Percentiles rank a stretch among this genome's conserved stretches.
Evolutionary conservation across 192 early-diverging fungal genomes (phyloP).

Genomic region (Rhizoclosmatium sp.): DNA sequence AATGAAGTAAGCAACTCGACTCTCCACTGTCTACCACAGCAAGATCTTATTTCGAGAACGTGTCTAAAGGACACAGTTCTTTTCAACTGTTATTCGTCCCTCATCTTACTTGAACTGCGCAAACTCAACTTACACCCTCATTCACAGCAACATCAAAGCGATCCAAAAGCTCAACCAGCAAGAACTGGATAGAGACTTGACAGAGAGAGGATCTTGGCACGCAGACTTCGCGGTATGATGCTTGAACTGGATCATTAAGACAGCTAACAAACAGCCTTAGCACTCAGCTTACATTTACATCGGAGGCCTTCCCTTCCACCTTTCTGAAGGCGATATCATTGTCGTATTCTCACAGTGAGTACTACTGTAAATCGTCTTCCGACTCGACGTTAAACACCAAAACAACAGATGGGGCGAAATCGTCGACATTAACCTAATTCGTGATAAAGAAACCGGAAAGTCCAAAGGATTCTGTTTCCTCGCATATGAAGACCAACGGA

Average conservation of each 20-base stretch:
- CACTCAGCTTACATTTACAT: slow-evolving; percentile 91
- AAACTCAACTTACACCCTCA: neutral
- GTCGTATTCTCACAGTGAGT: slow-evolving; percentile 88
- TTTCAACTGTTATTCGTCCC: no score
- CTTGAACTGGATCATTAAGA: neutral
- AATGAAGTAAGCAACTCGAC: neutral
- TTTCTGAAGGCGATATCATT: slow-evolving; percentile 94
- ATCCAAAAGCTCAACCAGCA: slow-evolving; percentile 81
- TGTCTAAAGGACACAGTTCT: no score
- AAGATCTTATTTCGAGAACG: no score
- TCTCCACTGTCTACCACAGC: neutral
- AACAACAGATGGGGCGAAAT: slow-evolving; percentile 80
- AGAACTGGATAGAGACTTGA: slow-evolving; percentile 69
- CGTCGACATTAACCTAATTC: slow-evolving; percentile 86
- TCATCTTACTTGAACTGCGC: no score
- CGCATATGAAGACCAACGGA: slow-evolving; percentile 92
- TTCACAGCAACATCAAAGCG: slow-evolving; percentile 78
- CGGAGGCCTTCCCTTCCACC: slow-evolving; percentile 81
- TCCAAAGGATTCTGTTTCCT: slow-evolving; percentile 88
- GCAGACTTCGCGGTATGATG: slow-evolving; percentile 69
- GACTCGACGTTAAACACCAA: neutral
- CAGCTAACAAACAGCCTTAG: slow-evolving; percentile 17
- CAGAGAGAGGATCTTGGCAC: slow-evolving; percentile 82
- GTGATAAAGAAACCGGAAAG: slow-evolving; percentile 88
- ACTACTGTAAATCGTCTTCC: slow-evolving; percentile 6